Evolutionary conservation across 495 filamentous ascomycete species (phyloP).

Genomic region (Xylaria cubensis): DNA sequence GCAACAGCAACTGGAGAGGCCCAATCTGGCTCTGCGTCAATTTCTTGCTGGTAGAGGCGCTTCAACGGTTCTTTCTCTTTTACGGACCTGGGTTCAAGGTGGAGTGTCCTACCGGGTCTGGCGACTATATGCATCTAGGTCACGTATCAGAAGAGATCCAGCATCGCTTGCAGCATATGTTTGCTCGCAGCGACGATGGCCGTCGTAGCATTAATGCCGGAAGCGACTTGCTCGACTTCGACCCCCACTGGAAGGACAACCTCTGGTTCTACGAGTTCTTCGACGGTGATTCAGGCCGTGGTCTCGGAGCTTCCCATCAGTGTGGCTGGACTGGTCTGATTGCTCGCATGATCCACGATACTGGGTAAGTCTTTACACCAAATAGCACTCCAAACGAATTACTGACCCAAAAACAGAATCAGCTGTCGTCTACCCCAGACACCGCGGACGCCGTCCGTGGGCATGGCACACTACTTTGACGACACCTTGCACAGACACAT

Average conservation of each 20-base stretch:
- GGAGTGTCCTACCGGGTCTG: slow-evolving; percentile 92
- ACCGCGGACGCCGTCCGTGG: slow-evolving; percentile 80
- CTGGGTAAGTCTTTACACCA: slow-evolving; percentile 66
- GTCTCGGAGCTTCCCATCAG: slow-evolving; percentile 91
- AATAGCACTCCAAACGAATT: slow-evolving; percentile 7
- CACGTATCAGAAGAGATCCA: slow-evolving; percentile 97
- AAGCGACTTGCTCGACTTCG: slow-evolving; percentile 84
- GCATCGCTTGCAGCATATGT: slow-evolving; percentile 91
- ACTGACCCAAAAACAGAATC: slow-evolving; percentile 59
- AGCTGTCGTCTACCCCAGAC: slow-evolving; percentile 94
- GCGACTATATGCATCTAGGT: slow-evolving; percentile 93
- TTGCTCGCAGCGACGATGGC: slow-evolving; percentile 81
- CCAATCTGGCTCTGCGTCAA: slow-evolving; percentile 98
- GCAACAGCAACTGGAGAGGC: slow-evolving; percentile 95
- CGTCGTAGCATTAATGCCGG: slow-evolving; percentile 83
- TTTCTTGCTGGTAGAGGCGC: slow-evolving; percentile 89
- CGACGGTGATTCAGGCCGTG: slow-evolving; percentile 88
- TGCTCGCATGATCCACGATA: slow-evolving; percentile 96
- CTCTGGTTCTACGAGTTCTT: slow-evolving; percentile 98
- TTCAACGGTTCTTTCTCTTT: slow-evolving; percentile 93
- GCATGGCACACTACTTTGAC: slow-evolving; percentile 93
- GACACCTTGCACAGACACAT: slow-evolving; percentile 74
- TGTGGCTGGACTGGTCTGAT: slow-evolving; percentile 98
- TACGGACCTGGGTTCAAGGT: slow-evolving; percentile 87
- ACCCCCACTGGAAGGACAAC: slow-evolving; percentile 90